These are phyloP conservation scores for Alternaria solani DNA, from an alignment of 2,329 filamentous ascomycete species.

Conservation along the genomic window DNA sequence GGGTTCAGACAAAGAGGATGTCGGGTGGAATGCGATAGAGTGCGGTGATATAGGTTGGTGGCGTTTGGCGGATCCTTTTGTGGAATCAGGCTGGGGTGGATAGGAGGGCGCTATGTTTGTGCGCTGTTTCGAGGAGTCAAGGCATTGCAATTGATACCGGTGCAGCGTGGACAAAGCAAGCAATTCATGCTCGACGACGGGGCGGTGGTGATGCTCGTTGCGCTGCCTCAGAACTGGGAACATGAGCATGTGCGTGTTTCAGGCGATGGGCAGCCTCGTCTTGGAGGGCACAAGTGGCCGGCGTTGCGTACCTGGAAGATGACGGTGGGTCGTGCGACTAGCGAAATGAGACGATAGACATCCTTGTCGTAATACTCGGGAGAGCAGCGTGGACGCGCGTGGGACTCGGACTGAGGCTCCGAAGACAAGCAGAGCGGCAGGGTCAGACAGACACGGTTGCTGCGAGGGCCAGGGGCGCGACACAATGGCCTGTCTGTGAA, in stretches of 20 bases:
- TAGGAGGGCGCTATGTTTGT: slow-evolving; percentile 2
- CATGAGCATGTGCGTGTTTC: slow-evolving; percentile 16
- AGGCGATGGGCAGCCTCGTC: background rate
- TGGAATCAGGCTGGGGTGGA: slow-evolving; percentile 2
- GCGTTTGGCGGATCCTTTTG: slow-evolving; percentile 4
- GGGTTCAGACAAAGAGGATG: background rate
- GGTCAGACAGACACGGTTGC: slow-evolving; percentile 1
- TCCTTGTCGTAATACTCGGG: slow-evolving; percentile 7
- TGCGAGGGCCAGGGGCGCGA: slow-evolving; percentile 5
- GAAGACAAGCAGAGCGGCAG: slow-evolving; percentile 1
- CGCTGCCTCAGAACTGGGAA: slow-evolving; percentile 12
- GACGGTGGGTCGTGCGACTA: slow-evolving; percentile 6
- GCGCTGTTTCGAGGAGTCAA: slow-evolving; percentile 8
- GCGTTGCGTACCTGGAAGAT: slow-evolving; percentile 7
- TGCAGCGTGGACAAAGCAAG: background rate
- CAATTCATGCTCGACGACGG: background rate
- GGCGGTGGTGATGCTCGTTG: background rate
- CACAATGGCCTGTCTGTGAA: background rate
- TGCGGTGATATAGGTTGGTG: slow-evolving; percentile 7
- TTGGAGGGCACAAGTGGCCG: background rate
- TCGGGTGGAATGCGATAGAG: background rate
- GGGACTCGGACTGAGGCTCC: slow-evolving; percentile 3
- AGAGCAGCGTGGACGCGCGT: background rate
- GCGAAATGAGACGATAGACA: slow-evolving; percentile 18
- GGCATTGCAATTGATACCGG: slow-evolving; percentile 2